Conservation (phyloP, 306 rosid genomes). For the Leucaena leucocephala region DNA sequence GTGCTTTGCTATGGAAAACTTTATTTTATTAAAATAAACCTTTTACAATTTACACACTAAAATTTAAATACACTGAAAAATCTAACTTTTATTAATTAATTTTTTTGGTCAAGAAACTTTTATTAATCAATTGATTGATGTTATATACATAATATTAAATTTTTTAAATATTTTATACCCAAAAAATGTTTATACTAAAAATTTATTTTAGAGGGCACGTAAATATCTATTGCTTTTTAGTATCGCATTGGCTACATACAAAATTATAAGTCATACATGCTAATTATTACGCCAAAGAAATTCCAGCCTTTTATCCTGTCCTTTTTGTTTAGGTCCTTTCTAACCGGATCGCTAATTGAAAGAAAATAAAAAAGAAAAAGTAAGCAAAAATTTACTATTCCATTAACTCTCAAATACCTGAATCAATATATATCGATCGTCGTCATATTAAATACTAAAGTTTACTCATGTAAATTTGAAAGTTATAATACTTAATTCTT, state of each 20-base stretch:
- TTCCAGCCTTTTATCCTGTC: background rate
- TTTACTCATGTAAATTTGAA: background rate
- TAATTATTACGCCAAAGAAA: slow-evolving; percentile 15
- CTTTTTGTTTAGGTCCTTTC: slow-evolving; percentile 1
- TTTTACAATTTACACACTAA: background rate
- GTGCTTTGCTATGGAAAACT: background rate
- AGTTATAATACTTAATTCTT: background rate
- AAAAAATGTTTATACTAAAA: background rate
- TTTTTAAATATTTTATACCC: background rate
- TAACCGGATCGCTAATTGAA: background rate
- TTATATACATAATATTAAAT: background rate
- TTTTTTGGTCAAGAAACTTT: background rate
- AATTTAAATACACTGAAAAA: background rate
- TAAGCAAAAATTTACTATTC: slow-evolving; percentile 10
- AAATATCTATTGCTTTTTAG: background rate
- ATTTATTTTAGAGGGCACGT: background rate
- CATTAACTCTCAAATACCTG: slow-evolving; percentile 10
- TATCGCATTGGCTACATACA: slow-evolving; percentile 16
- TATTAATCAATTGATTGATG: background rate
- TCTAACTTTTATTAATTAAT: background rate
- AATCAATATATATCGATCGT: background rate
- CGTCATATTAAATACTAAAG: background rate
- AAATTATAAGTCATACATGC: slow-evolving; percentile 28
- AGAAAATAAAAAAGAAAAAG: no score
- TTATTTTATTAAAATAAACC: background rate